Evolutionary conservation across 202 grass and related monocot genomes (phyloP), one percentile per base, ranked within the genome.

Genomic region (Panicum hallii): DNA sequence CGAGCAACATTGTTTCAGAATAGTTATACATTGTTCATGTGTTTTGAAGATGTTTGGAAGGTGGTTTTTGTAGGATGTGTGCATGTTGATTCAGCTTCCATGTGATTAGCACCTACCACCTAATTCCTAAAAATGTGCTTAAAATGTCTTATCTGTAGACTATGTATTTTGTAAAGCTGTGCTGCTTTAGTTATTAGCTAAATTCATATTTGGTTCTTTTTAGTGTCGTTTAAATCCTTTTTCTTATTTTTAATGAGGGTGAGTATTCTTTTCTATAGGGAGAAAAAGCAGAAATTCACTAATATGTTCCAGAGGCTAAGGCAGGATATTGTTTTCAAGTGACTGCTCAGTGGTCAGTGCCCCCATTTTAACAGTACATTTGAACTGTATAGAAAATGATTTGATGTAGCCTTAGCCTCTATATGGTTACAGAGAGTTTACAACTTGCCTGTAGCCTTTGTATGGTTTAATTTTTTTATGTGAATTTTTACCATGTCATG

Each of bases 61-160:
- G 6, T 13, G 32, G 52, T 30, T 84, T 15, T 22, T 23, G 81
- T 20, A 5, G 61, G 36, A 53, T 44, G 32, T 30, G 13, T 63
- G n/a, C 45, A 19, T 11, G 15, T 77, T 46, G 17, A 6, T 77
- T 52, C 72, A 68, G 49, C 72, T 68, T 77, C 19, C 49, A 77
- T 11, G 9, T 28, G 11, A 23, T 14, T 5, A 23, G 16, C 6
- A n/a, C 4, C 66, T 69, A 69, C 42, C 49, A 52, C 12, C 49
- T 17, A 52, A 15, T 13, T 52, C 49, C 49, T 52, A 52, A 57
- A 22, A 72, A 32, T 72, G 46, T 45, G 56, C 55, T 48, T 47
- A 7, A 56, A 71, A 14, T 36, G 11, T 85, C 36, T 75, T 9
- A 32, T 36, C 13, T 9, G 9, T 4, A 58, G 1, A 28, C 17